Percentiles rank a stretch among this genome's conserved stretches.
phyloP scores from a whole-genome alignment of 768 basidiomycete genomes.

The Rhodocollybia butyracea region DNA sequence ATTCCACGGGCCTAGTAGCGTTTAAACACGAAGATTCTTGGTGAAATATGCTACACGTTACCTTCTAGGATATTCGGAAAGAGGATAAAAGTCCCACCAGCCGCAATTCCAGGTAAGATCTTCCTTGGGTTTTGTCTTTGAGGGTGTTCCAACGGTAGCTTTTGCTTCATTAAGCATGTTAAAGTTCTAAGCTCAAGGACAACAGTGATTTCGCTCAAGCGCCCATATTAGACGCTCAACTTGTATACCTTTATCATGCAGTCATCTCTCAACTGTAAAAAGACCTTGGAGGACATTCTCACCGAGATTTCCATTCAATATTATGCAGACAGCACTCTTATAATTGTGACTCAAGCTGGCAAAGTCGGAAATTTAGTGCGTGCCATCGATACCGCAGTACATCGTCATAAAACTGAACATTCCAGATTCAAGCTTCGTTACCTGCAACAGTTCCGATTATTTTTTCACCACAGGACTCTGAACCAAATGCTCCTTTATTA shows the following conservation, averaged over 20 bases:
- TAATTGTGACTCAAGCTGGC: slow-evolving; percentile 87
- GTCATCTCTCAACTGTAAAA: slow-evolving; percentile 48
- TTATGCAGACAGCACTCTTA: slow-evolving; percentile 76
- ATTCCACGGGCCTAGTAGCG: slow-evolving; percentile 56
- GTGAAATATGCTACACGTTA: slow-evolving; percentile 21
- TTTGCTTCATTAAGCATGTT: slow-evolving; percentile 20
- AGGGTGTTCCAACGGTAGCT: slow-evolving; percentile 31
- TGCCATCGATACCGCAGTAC: slow-evolving; percentile 8
- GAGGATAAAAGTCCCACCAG: slow-evolving; percentile 74
- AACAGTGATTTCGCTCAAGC: not conserved
- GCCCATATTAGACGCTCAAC: slow-evolving; percentile 2
- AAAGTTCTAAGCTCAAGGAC: not conserved
- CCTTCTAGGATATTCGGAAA: slow-evolving; percentile 57
- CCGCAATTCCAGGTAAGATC: slow-evolving; percentile 54
- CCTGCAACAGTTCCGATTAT: slow-evolving; percentile 59
- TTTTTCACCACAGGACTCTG: slow-evolving; percentile 31
- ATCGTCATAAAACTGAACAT: slow-evolving; percentile 10
- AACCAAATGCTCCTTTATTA: slow-evolving; percentile 34
- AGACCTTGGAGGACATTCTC: slow-evolving; percentile 47
- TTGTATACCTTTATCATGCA: slow-evolving; percentile 23
- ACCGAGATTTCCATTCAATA: slow-evolving; percentile 80
- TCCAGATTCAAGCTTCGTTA: slow-evolving; percentile 77
- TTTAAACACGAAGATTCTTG: not conserved
- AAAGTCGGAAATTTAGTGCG: slow-evolving; percentile 86
- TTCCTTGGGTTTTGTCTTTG: slow-evolving; percentile 55